phyloP scores from a whole-genome alignment of 192 early-diverging fungal species.

The Gigaspora rosea region DNA sequence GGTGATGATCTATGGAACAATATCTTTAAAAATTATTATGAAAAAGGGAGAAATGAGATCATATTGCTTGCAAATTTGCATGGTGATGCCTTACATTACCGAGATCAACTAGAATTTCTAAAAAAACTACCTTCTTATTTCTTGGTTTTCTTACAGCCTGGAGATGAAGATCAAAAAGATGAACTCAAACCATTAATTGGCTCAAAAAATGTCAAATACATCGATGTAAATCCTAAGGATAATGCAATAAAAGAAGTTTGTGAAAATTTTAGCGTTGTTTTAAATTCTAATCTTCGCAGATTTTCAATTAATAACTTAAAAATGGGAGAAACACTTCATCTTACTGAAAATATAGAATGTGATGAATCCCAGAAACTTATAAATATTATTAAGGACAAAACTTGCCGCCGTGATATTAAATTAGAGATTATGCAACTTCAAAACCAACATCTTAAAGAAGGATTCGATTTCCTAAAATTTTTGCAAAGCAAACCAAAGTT shows the following conservation, averaged over 20 bases:
- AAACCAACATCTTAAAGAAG: background rate
- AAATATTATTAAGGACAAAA: slow-evolving; percentile 13
- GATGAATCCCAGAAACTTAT: background rate
- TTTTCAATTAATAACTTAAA: background rate
- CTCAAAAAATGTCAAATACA: background rate
- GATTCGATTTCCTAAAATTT: background rate
- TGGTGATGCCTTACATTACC: slow-evolving; percentile 23
- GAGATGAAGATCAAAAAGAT: background rate
- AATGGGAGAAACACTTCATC: background rate
- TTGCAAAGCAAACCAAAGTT: background rate
- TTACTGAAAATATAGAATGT: slow-evolving; percentile 19
- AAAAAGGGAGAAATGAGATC: background rate
- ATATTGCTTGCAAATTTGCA: slow-evolving; percentile 32
- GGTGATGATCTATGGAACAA: background rate
- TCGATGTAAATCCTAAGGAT: background rate
- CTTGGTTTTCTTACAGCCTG: slow-evolving; percentile 26
- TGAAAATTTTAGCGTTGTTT: slow-evolving; percentile 4
- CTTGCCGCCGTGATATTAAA: background rate
- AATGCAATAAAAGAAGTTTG: slow-evolving; percentile 9
- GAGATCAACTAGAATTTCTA: slow-evolving; percentile 15
- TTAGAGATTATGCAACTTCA: slow-evolving; percentile 10
- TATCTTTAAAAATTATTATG: slow-evolving; percentile 17
- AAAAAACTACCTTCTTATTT: slow-evolving; percentile 13
- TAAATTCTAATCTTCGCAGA: background rate
- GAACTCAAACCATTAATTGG: background rate